Evolutionary conservation across 352 stramenopile genomes (phyloP).

Genomic region (Globisporangium rhizosaccharum): DNA sequence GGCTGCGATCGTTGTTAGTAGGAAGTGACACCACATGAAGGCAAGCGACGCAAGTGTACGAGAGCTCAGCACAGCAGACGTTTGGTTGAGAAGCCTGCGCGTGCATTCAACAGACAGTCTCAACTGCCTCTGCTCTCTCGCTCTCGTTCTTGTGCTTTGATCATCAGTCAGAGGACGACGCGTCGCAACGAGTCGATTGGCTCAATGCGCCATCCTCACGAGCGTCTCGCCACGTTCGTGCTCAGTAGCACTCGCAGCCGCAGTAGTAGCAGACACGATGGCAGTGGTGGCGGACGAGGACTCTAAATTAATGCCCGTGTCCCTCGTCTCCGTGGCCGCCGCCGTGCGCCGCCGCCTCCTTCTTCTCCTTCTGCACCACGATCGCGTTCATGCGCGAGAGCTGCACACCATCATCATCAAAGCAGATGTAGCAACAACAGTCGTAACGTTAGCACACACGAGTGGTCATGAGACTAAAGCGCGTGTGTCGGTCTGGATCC

Average conservation of each 20-base stretch:
- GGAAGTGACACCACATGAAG: no score
- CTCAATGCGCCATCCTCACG: background rate
- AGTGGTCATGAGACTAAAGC: background rate
- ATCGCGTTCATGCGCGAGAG: conserved; percentile 83
- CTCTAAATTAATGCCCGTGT: conserved; percentile 44
- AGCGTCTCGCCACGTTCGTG: no score
- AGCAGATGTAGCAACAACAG: background rate
- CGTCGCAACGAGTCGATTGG: background rate
- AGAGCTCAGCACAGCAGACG: no score
- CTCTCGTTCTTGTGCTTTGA: background rate
- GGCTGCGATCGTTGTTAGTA: no score
- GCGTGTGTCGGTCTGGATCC: no score
- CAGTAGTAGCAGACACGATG: no score
- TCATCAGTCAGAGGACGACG: no score
- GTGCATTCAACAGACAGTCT: background rate
- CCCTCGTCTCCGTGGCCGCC: conserved; percentile 26
- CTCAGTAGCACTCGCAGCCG: no score
- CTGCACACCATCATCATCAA: conserved; percentile 15
- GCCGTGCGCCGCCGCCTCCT: conserved; percentile 46
- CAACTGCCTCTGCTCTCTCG: background rate
- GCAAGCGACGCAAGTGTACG: no score
- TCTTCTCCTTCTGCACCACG: conserved; percentile 70
- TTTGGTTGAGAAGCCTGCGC: background rate
- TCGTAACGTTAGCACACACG: background rate
- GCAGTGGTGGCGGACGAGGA: background rate